Evolutionary conservation across 2,329 filamentous ascomycete species (phyloP).

Genomic region (Penicillium concentricum): DNA sequence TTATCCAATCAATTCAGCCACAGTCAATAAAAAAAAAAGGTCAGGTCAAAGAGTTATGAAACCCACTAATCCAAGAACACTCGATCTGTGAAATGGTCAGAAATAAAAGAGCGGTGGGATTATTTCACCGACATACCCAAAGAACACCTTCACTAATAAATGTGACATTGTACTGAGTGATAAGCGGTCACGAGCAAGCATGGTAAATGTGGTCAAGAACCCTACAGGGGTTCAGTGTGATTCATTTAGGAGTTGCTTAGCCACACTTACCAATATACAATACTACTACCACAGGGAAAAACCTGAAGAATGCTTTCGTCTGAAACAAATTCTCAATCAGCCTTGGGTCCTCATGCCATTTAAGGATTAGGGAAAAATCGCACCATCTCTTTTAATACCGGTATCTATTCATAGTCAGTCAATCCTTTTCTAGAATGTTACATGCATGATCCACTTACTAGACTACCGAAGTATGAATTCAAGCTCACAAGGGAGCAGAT

Average conservation of each 20-base stretch:
- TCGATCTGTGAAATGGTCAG: constrained; percentile 43
- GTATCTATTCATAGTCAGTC: constrained; percentile 56
- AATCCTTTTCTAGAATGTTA: constrained; percentile 5
- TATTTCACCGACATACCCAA: constrained; percentile 48
- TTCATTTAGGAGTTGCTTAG: constrained; percentile 10
- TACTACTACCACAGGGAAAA: constrained; percentile 73
- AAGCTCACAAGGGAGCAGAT: constrained; percentile 84
- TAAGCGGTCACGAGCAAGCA: constrained; percentile 59
- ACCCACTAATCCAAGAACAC: constrained; percentile 60
- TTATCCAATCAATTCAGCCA: constrained; percentile 44
- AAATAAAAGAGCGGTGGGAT: constrained; percentile 16
- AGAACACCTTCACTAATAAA: constrained; percentile 62
- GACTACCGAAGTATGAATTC: constrained; percentile 75
- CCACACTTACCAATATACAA: constrained; percentile 66
- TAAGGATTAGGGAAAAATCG: not conserved
- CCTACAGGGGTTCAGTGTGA: constrained; percentile 43
- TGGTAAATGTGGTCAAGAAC: constrained; percentile 76
- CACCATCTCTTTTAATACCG: constrained; percentile 89
- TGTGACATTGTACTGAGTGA: constrained; percentile 58
- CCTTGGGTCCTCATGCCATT: constrained; percentile 14
- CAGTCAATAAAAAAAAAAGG: constrained; percentile 28
- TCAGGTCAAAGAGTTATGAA: not conserved
- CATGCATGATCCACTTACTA: constrained; percentile 30
- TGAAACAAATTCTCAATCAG: constrained; percentile 33
- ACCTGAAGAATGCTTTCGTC: constrained; percentile 86